Evolutionary conservation across 305 asterid species (phyloP).

Genomic region (Fraxinus platypoda): DNA sequence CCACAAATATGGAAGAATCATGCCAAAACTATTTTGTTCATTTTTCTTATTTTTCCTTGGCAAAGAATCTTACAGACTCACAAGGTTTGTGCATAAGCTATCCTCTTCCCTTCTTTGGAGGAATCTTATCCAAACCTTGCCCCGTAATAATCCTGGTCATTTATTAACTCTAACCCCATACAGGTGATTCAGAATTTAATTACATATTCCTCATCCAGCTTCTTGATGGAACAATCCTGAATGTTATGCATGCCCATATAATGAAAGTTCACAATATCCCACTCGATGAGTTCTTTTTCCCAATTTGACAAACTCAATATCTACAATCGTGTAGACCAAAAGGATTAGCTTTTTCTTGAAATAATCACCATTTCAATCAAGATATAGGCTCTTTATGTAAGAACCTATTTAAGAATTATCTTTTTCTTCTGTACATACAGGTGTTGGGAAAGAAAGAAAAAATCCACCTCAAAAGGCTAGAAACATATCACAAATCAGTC

Average conservation of each 20-base stretch:
- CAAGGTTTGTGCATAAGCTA: neutral
- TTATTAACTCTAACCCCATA: neutral
- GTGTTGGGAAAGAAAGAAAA: neutral
- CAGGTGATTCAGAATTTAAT: neutral
- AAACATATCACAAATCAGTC: neutral
- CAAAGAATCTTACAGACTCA: neutral
- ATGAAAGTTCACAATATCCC: neutral
- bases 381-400: neutral
- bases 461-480: neutral
- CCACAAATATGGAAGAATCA: neutral
- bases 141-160: neutral
- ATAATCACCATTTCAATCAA: neutral
- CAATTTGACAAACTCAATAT: neutral
- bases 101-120: neutral
- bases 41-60: neutral
- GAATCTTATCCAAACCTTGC: neutral
- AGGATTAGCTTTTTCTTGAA: neutral
- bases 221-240: neutral
- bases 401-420: neutral
- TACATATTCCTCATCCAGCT: neutral
- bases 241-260: neutral
- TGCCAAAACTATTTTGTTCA: neutral
- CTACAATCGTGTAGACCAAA: neutral
- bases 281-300: neutral
- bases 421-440: neutral